Evolutionary conservation across 495 filamentous ascomycete species (phyloP), one percentile per base, ranked within the genome.

Genomic region (Lepraria neglecta): DNA sequence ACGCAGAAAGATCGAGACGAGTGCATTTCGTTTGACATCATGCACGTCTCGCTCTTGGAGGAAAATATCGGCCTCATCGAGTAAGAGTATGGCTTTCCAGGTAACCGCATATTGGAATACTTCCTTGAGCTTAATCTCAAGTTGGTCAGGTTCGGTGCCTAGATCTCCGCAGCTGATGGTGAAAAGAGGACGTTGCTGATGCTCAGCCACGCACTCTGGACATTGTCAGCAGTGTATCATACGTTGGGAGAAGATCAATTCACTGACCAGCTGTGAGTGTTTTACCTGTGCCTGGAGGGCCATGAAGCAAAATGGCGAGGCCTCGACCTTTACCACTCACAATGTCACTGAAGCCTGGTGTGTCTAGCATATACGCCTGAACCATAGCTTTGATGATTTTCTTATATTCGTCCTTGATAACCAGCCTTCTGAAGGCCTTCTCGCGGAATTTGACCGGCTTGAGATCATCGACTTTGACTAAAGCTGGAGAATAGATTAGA

Each of bases 11-110:
- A 83, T 67, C 11, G 65, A 58, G 0, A 68, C 67, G 42, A 72
- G 59, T 3, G 44, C 60, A 48, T 71, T 72, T 5, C 62, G 55
- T 24, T 48, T 46, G 11, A 72, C 42, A 43, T 69, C 62, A 65
- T 76, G 69, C 51, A 74, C 75, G 19, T 72, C 65, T 14, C 75
- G 71, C 55, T 70, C 78, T 70, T 86, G 80, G 28, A 88, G 74
- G 73, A 87, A 87, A 14, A 87, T 82, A 53, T 89, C 86, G 47
- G 80, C 82, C 69, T 89, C 85, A 57, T 88, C 86, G 2, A 89
- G 75, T 0, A 84, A 71, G 0, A 83, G 70, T 46, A 82, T 73
- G 6, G 76, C 75, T 56, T 68, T 61, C 70, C 69, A 72, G 6
- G 42, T 59, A 17, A 52, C 47, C 9, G 57, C 56, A 10, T 57